phyloP scores from a whole-genome alignment of 257 asterid genomes.

The Cynanchum wilfordii region DNA sequence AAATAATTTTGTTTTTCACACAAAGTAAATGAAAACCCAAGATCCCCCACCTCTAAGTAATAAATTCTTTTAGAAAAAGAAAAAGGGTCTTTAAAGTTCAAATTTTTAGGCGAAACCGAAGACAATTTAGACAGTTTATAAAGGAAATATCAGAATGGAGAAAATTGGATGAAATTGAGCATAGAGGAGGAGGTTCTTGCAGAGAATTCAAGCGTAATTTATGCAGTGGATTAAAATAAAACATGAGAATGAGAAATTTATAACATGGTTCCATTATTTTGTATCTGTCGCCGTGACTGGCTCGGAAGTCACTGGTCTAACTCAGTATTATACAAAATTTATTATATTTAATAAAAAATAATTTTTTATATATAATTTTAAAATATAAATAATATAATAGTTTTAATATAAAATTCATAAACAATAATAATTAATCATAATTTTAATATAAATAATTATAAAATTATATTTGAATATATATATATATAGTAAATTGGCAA shows the following conservation, averaged over 20 bases:
- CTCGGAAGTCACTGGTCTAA: no score
- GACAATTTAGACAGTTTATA: constrained; percentile 32
- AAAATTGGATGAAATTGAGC: constrained; percentile 45
- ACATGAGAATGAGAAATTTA: constrained; percentile 36
- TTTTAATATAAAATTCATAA: no score
- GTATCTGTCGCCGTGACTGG: no score
- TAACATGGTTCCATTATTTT: no score
- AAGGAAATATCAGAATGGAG: constrained; percentile 38
- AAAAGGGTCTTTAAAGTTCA: constrained; percentile 22
- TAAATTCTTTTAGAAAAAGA: background rate
- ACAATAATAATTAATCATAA: no score
- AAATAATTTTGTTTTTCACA: background rate
- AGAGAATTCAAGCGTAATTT: constrained; percentile 27
- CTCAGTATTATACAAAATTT: no score
- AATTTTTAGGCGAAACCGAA: constrained; percentile 45
- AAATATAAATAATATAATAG: no score
- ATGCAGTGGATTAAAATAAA: constrained; percentile 25
- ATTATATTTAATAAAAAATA: no score
- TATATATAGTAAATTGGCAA: no score
- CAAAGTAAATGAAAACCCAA: constrained; percentile 8
- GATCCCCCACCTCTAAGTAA: background rate
- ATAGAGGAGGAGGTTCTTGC: constrained; percentile 33
- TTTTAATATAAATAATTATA: no score
- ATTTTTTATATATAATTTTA: no score
- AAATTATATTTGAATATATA: no score